Conservation (phyloP, 108 stramenopile species). For the Nannochloropsis salina region DNA sequence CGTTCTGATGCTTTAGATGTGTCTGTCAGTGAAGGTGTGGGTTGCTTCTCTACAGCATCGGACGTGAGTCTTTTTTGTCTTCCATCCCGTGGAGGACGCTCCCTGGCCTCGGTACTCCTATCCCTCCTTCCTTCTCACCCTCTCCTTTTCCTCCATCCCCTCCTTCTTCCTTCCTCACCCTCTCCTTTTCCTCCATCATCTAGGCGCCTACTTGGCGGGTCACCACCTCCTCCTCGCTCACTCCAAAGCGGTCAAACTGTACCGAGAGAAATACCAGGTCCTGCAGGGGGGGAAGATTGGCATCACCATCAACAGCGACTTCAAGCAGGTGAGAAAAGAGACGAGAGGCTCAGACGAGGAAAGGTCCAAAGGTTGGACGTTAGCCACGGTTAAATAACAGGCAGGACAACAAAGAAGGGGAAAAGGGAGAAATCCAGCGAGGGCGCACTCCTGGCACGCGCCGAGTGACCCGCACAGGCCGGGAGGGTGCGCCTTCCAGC, state of each 20-base stretch:
- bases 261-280: constrained; percentile 57
- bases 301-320: constrained; percentile 76
- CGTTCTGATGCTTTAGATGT: too few species aligned
- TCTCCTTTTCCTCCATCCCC: not conserved
- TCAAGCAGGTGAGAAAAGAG: constrained; percentile 19
- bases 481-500: too few species aligned
- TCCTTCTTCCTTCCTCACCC: not conserved
- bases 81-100: too few species aligned
- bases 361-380: constrained; percentile 57
- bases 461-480: too few species aligned
- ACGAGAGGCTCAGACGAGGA: constrained; percentile 49
- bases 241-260: constrained; percentile 68
- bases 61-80: too few species aligned
- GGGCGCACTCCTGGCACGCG: not conserved
- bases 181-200: not conserved
- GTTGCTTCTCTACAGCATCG: too few species aligned
- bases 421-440: not conserved
- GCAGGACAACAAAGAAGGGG: not conserved
- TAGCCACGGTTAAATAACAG: constrained; percentile 46
- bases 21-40: too few species aligned
- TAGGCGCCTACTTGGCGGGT: constrained; percentile 66
- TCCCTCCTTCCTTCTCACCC: not conserved
- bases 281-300: constrained; percentile 65
- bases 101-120: too few species aligned
- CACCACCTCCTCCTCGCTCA: constrained; percentile 79